Evolutionary conservation across 192 early-diverging fungal species (phyloP).

Genomic region (Coemansia sp.): DNA sequence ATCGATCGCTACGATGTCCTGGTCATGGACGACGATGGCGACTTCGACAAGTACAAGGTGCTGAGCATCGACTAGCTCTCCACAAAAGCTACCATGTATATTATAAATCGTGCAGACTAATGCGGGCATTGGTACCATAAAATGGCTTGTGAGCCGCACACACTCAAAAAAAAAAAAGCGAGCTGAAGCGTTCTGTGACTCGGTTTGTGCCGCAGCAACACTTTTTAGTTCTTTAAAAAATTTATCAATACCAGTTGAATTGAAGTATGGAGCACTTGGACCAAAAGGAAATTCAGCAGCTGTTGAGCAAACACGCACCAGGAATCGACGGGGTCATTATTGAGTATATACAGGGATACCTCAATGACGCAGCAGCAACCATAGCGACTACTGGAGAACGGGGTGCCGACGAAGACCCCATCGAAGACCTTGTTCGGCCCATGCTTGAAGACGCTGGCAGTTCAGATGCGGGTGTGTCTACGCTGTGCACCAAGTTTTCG

Average conservation of each 20-base stretch:
- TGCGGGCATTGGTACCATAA: conserved; percentile 1
- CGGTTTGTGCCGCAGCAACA: conserved; percentile 6
- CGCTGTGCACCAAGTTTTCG: conserved; percentile 69
- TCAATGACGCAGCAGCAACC: conserved; percentile 55
- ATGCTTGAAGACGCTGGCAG: conserved; percentile 70
- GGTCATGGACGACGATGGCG: conserved; percentile 8
- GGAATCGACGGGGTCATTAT: conserved; percentile 71
- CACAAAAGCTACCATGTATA: background rate
- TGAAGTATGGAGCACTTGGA: conserved; percentile 27
- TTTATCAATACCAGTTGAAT: conserved; percentile 3
- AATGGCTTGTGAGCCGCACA: background rate
- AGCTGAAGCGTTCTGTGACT: background rate
- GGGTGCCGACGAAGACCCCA: conserved; percentile 30
- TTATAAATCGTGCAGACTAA: background rate
- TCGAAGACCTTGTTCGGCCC: conserved; percentile 63
- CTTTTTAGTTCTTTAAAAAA: conserved; percentile 3
- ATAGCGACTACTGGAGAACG: conserved; percentile 28
- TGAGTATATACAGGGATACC: conserved; percentile 75
- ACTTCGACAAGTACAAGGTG: conserved; percentile 3
- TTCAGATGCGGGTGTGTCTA: conserved; percentile 59
- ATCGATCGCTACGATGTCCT: conserved; percentile 5
- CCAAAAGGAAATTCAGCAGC: conserved; percentile 45
- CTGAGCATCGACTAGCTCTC: conserved; percentile 3
- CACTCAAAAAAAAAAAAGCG: conserved; percentile 2
- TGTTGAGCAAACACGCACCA: conserved; percentile 60